Base-by-base conservation (phyloP, 2,329 filamentous ascomycete genomes). In the Exophiala sp. region DNA sequence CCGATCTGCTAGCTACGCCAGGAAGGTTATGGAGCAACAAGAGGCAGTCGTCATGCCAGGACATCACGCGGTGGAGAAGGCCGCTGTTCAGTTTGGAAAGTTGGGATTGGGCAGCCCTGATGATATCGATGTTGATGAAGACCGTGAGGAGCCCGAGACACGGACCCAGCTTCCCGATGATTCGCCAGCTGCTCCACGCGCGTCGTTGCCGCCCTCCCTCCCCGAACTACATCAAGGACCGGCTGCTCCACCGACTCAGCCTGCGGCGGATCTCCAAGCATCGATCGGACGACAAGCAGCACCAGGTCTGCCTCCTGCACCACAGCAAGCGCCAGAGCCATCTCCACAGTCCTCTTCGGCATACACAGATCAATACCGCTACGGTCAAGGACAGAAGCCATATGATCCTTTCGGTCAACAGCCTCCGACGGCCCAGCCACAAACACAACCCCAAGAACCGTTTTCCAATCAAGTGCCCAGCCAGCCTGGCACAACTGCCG, bases 21-120 rank as follows among this genome's bases (percentile, higher is more conserved):
- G 91, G 59, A 86, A 88, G 63, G 79, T 96, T 46, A 77, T 95
- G 63, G 90, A 97, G 62, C 93, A 98, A 66, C 90, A 95, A 69
- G 93, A 98, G 72, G 88, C 93, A 52, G 93, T 98, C 34, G 89
- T 95, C 58, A 96, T 98, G 91, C 93, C 93, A 39, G 89, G 88
- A 53, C 95, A 96, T 73, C 89, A 93, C 60, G 90, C 93, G 46
- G 86, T 98, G 22, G 91, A 97, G 66, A 84, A 89, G 62, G 82
- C 91, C 59, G 86, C 90, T 43, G 89, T 98, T 42, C 91, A 97
- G 66, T 98, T 98, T 67, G 93, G 93, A 57, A 94, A 90, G 67
- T 88, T 98, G 76, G 94, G 85, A 64, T 70, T 98, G 63, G 90
- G 87, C 65, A 89, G 83, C 46, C 79, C 80, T 53, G 86, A 90